Conservation (phyloP, 2,329 filamentous ascomycete species). For the Monosporascus sp. region DNA sequence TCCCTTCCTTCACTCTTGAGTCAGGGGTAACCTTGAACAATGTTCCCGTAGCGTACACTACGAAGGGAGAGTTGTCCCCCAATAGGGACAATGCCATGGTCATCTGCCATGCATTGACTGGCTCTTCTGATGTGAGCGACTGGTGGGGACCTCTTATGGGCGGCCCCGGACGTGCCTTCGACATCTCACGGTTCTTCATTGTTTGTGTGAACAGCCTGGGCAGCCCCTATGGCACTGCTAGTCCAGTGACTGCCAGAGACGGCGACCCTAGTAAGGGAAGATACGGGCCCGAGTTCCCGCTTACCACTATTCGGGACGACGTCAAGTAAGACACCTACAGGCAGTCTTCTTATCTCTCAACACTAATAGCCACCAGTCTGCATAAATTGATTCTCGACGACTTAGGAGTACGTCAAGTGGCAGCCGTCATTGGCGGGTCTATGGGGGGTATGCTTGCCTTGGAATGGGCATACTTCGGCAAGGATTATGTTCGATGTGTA, state of each 20-base stretch:
- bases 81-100: conserved; percentile 64
- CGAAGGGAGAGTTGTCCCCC: conserved; percentile 54
- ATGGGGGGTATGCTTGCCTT: conserved; percentile 89
- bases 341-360: conserved; percentile 1
- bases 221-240: conserved; percentile 82
- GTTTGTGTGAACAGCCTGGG: conserved; percentile 83
- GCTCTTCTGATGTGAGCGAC: conserved; percentile 77
- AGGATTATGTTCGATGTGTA: conserved; percentile 73
- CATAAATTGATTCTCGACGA: conserved; percentile 79
- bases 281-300: conserved; percentile 93
- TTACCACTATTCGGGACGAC: conserved; percentile 93
- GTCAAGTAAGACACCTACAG: conserved; percentile 62
- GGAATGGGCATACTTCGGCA: conserved; percentile 88
- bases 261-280: conserved; percentile 66
- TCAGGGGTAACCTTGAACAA: conserved; percentile 81
- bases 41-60: conserved; percentile 65
- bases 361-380: conserved; percentile 43
- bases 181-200: conserved; percentile 77
- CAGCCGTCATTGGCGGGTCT: conserved; percentile 75
- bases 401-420: conserved; percentile 71
- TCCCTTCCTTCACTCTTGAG: conserved; percentile 88
- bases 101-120: conserved; percentile 79
- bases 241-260: conserved; percentile 82
- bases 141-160: conserved; percentile 86
- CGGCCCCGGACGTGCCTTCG: conserved; percentile 72